Evolutionary conservation across 2,329 filamentous ascomycete species (phyloP).

Genomic region (Geosmithia flava): DNA sequence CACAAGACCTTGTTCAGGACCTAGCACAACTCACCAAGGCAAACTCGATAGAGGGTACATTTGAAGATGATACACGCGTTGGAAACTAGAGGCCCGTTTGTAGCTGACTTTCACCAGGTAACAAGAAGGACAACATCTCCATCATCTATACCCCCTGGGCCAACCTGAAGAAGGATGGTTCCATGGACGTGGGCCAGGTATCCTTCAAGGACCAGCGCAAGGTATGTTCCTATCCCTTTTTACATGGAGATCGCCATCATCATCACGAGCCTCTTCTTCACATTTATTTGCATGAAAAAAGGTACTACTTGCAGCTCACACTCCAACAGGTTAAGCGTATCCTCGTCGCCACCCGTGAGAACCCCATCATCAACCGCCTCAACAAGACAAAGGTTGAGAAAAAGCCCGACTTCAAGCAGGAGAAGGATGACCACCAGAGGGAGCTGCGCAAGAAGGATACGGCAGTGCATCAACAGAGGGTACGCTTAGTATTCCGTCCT

Average conservation of each 20-base stretch:
- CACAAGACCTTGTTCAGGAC: slow-evolving; percentile 63
- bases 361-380: slow-evolving; percentile 87
- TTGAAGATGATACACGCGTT: background rate
- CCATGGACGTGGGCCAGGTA: slow-evolving; percentile 92
- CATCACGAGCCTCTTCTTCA: background rate
- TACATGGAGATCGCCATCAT: background rate
- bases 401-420: slow-evolving; percentile 69
- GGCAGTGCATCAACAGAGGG: slow-evolving; percentile 46
- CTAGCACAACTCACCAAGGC: slow-evolving; percentile 97
- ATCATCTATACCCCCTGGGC: slow-evolving; percentile 97
- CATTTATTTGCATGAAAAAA: background rate
- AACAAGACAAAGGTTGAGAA: slow-evolving; percentile 93
- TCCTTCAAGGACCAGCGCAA: slow-evolving; percentile 82
- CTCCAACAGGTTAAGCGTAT: slow-evolving; percentile 60
- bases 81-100: too few relatives aligned
- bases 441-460: slow-evolving; percentile 63
- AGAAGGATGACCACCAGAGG: slow-evolving; percentile 65
- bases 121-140: slow-evolving; percentile 97
- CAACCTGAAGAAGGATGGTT: slow-evolving; percentile 89
- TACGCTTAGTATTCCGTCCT: slow-evolving; percentile 17
- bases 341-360: slow-evolving; percentile 70
- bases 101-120: slow-evolving; percentile 40
- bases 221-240: slow-evolving; percentile 15
- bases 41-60: slow-evolving; percentile 84
- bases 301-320: background rate